Conservation (phyloP, 352 stramenopile species). For the Globisporangium nagaii region DNA sequence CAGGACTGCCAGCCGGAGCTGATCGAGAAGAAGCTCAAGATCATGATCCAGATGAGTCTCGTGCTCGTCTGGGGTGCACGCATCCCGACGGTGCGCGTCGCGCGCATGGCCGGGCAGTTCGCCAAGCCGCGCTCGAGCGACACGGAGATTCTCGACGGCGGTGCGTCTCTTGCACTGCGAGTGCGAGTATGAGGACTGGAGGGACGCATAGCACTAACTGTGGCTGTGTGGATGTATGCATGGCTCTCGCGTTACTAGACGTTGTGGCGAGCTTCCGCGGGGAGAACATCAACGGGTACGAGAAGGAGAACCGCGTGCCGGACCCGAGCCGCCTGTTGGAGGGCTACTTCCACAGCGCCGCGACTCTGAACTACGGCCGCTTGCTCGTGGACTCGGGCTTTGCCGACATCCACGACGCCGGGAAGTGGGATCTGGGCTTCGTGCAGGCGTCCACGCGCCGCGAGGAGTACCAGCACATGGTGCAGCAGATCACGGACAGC, state of each 20-base stretch:
- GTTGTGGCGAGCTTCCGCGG: conserved; percentile 95
- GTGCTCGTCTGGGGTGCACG: conserved; percentile 95
- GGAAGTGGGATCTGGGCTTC: conserved; percentile 98
- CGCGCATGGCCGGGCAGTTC: conserved; percentile 98
- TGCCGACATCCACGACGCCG: conserved; percentile 95
- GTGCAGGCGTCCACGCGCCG: conserved; percentile 93
- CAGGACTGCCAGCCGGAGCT: conserved; percentile 84
- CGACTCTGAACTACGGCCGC: conserved; percentile 97
- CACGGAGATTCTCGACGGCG: conserved; percentile 91
- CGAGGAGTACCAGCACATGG: conserved; percentile 94
- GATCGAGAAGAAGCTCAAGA: conserved; percentile 91
- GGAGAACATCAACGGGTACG: conserved; percentile 98
- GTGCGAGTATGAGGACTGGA: no score
- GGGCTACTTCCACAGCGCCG: conserved; percentile 96
- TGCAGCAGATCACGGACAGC: conserved; percentile 95
- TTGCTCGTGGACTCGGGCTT: conserved; percentile 94
- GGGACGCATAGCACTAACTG: no score
- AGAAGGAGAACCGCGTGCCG: conserved; percentile 88
- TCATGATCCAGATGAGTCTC: conserved; percentile 97
- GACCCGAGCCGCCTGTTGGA: conserved; percentile 93
- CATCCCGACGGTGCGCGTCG: conserved; percentile 96
- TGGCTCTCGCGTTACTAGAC: no score
- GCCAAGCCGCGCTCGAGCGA: conserved; percentile 95
- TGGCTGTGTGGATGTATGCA: no score
- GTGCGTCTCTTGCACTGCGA: conserved; percentile 16